Percentiles rank a stretch among this genome's conserved stretches.
Conservation (phyloP, 2,329 filamentous ascomycete genomes). For the Allantophomopsis lycopodina region DNA sequence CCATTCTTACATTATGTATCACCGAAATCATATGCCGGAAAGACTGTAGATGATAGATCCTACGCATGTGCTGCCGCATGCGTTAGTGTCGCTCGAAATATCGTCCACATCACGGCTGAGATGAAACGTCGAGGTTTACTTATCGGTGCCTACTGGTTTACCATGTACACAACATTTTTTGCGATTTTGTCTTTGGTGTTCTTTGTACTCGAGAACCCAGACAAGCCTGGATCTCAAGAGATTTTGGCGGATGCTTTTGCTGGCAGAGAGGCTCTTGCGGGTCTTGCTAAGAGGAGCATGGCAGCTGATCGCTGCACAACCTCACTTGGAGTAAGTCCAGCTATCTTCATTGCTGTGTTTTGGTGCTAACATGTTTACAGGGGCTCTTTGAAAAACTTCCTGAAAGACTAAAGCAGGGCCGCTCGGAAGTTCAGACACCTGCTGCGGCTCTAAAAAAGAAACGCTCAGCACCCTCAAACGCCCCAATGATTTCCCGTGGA, state of each 20-base stretch:
- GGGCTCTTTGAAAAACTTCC: conserved; percentile 75
- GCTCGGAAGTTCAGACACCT: conserved; percentile 21
- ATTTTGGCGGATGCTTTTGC: conserved; percentile 75
- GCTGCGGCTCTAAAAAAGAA: conserved; percentile 28
- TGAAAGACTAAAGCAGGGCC: conserved; percentile 46
- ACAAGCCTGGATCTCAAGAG: conserved; percentile 60
- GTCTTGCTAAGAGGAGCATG: conserved; percentile 70
- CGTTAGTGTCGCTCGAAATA: conserved; percentile 48
- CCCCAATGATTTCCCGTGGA: conserved; percentile 18
- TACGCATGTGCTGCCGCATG: conserved; percentile 60
- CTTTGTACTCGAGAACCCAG: conserved; percentile 68
- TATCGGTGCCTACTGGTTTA: conserved; percentile 80
- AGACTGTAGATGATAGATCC: conserved; percentile 57
- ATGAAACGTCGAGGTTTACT: conserved; percentile 63
- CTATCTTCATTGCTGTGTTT: not conserved
- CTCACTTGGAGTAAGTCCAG: conserved; percentile 53
- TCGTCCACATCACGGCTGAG: conserved; percentile 67
- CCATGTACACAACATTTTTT: conserved; percentile 74
- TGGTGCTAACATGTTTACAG: conserved; percentile 28
- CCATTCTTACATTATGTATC: conserved; percentile 78
- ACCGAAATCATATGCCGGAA: conserved; percentile 39
- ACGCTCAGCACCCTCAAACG: conserved; percentile 35
- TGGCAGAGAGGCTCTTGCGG: conserved; percentile 70
- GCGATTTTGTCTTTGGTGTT: conserved; percentile 68
- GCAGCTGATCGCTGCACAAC: conserved; percentile 77